Base-by-base conservation (phyloP, 176 grass and related monocot genomes). In the Leersia perrieri region DNA sequence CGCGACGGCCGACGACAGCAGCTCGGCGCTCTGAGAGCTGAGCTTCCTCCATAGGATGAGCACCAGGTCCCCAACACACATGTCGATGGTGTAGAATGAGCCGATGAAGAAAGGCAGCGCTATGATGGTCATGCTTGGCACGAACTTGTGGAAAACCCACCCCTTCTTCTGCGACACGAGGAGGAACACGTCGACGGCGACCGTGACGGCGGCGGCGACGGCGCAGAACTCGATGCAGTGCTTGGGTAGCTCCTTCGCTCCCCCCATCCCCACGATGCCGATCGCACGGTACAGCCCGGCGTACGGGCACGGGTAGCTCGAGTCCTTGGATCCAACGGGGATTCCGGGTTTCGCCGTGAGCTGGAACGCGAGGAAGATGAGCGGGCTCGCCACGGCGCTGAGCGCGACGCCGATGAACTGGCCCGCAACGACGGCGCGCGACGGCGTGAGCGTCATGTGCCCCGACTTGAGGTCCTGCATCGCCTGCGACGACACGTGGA, bases 391-490 rank as follows among this genome's bases (percentile, higher is more conserved):
- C 18, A 81, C 33, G 34, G 82, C 51, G 9, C 77, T 64, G 6
- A 85, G 38, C 3, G 34, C 7, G 18, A 81, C 22, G 28, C 91
- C 87, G 9, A 70, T 41, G 16, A 87, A 35, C 49, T 89, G 87
- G 1, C 81, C 88, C 7, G 83, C 16, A 9, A 85, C 53, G 57
- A 93, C 81, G 62, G 69, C 68, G 41, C 41, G 39, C 34, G 85
- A 77, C 1, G 87, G 90, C 5, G 91, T 80, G 3, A 93, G 29
- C 23, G 87, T 93, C 91, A 87, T 65, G 34, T 79, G 87, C 14
- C 61, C 81, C 32, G 84, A 82, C 84, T 87, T 93, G 39, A 85
- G 42, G 35, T 93, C 91, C 34, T 85, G 81, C 49, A 89, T 89
- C 3, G 70, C 71, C 13, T 93, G 80, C 7, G 87, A 81, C 23